Conservation (phyloP, 208 protist species). For the Trypanosoma lewisi region DNA sequence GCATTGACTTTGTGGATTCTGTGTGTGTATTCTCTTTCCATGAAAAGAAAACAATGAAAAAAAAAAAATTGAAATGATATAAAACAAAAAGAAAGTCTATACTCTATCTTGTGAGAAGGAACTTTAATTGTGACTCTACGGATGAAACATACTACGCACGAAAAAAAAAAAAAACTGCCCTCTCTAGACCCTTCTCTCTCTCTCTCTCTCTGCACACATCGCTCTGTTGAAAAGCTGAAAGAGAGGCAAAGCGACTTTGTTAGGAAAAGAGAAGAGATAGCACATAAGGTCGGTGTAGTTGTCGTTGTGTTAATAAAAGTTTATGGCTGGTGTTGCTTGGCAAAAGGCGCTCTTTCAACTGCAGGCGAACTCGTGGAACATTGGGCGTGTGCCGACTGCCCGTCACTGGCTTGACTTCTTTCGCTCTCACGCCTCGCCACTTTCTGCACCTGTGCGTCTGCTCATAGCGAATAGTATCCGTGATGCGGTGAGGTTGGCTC, state of each 20-base stretch:
- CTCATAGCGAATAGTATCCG: constrained; percentile 13
- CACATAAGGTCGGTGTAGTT: background rate
- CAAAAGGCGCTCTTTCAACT: constrained; percentile 15
- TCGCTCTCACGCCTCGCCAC: background rate
- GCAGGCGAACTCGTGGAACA: constrained; percentile 12
- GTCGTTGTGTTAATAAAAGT: too few species aligned
- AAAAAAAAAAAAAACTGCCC: too few species aligned
- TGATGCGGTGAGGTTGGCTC: constrained; percentile 14
- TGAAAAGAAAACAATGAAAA: too few species aligned
- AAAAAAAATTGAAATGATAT: too few species aligned
- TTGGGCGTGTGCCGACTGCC: constrained; percentile 1
- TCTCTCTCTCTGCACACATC: constrained; percentile 13
- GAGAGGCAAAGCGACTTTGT: background rate
- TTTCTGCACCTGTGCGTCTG: background rate
- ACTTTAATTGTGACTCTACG: too few species aligned
- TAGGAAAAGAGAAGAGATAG: background rate
- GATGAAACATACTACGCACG: too few species aligned
- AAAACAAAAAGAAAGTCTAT: too few species aligned
- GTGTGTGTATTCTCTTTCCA: too few species aligned
- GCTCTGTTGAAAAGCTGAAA: too few species aligned
- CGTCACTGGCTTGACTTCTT: constrained; percentile 22
- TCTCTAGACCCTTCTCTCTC: too few species aligned
- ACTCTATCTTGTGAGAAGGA: too few species aligned
- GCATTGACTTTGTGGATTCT: background rate
- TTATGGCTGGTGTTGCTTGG: constrained; percentile 1